Evolutionary conservation across 495 filamentous ascomycete species (phyloP).

Genomic region (Penicillium arizonense): DNA sequence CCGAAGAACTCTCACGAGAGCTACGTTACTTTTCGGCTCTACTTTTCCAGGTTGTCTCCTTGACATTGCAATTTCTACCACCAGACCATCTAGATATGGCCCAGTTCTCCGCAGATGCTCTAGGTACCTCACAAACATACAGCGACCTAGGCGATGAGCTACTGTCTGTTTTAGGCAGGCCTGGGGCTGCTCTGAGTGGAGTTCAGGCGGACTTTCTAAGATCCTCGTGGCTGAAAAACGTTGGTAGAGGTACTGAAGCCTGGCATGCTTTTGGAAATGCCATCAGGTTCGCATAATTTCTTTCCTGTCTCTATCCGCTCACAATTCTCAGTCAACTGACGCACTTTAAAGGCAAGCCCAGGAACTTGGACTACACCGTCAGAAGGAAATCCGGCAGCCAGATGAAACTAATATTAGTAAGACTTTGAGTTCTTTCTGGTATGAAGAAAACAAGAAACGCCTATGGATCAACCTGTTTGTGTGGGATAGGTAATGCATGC

Average conservation of each 20-base stretch:
- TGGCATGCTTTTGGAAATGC: conserved; percentile 9
- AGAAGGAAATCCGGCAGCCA: background rate
- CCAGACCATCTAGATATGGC: background rate
- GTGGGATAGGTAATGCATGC: conserved; percentile 10
- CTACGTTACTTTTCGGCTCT: conserved; percentile 15
- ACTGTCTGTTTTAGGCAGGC: background rate
- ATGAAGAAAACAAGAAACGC: conserved; percentile 7
- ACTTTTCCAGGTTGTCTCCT: conserved; percentile 16
- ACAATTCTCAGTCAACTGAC: too few species aligned
- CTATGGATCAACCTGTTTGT: conserved; percentile 12
- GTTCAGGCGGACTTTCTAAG: conserved; percentile 4
- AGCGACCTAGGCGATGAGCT: too few species aligned
- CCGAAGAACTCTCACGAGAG: conserved; percentile 2
- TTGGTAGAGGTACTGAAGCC: conserved; percentile 6
- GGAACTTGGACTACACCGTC: too few species aligned
- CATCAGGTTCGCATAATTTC: conserved; percentile 3
- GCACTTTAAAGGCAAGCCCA: too few species aligned
- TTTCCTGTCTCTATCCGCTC: background rate
- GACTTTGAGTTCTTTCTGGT: conserved; percentile 10
- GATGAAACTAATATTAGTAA: background rate
- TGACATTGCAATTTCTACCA: conserved; percentile 13
- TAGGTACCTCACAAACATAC: too few species aligned
- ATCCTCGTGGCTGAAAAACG: conserved; percentile 11
- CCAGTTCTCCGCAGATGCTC: too few species aligned
- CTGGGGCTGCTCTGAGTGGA: background rate